Evolutionary conservation across 106 monocot species (phyloP), one percentile per base, ranked within the genome.

Genomic region (Agapanthus africanus): DNA sequence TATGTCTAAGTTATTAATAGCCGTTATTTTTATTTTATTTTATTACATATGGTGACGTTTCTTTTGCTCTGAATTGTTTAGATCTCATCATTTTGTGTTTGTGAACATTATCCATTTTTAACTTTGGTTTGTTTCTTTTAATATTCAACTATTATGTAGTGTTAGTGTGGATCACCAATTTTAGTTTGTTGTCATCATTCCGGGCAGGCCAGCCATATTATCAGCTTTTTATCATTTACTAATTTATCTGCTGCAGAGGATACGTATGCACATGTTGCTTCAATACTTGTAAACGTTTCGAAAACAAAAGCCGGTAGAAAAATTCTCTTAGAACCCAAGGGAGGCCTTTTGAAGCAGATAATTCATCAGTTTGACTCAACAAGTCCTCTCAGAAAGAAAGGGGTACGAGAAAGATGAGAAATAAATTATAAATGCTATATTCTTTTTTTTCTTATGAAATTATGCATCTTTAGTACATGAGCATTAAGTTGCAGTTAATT

Each of bases 281-380:
- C 84, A 10, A 85, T 99, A 77, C 84, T 99, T 71, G 82, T 99
- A 6, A 99, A 99, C 70, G 81, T 99, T 44, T 92, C 97, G 37
- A 99, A 99, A 71, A 37, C 74, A 33, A 84, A 84, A 79, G 66
- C 51, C 61, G 97, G 92, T 65, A 90, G 97, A 49, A 92, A 69
- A 46, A 70, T 99, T 76, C 72, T 99, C 23, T 73, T 99, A 66
- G 87, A 92, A 59, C 83, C 97, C 19, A 99, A 85, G 74, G 47
- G 87, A 73, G 79, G 80, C 15, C 87, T 99, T 71, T 56, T 99
- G 32, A 99, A 99, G 82, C 97, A 99, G 78, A 82, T 87, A 65
- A 80, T 92, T 65, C 81, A 79, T 28, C 93, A 99, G 57, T 84
- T 77, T 74, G 97, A 99, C 59, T 93, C 97, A 19, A 16, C 81